Evolutionary conservation across 2,329 filamentous ascomycete genomes (phyloP).

Genomic region (Alternaria sp.): DNA sequence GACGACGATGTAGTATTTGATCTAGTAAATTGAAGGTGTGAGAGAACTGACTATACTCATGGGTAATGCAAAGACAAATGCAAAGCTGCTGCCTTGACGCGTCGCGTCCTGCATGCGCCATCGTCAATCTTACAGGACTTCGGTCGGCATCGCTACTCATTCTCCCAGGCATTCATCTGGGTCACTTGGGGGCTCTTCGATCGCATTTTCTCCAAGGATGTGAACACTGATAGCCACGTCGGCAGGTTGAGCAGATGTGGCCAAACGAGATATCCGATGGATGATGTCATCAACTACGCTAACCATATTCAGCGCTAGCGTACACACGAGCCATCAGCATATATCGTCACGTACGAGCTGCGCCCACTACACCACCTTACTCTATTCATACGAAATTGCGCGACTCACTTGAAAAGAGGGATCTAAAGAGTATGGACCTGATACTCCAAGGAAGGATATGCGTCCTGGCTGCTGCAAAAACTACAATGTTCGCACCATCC

Average conservation of each 20-base stretch:
- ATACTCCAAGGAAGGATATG: background rate
- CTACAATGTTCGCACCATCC: background rate
- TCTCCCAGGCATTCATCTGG: background rate
- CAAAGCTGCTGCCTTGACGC: background rate
- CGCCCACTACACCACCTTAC: background rate
- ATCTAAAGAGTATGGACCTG: background rate
- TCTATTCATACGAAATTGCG: background rate
- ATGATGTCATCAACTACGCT: background rate
- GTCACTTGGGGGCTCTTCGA: fast-evolving
- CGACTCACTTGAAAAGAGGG: background rate
- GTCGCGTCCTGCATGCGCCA: background rate
- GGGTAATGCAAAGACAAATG: background rate
- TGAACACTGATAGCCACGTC: background rate
- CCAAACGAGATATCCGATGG: background rate
- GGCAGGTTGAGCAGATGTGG: background rate
- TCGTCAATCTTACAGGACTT: background rate
- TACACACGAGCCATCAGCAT: background rate
- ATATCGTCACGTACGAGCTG: background rate
- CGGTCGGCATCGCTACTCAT: background rate
- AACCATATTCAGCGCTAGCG: background rate
- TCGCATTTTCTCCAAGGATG: background rate
- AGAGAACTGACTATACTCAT: background rate
- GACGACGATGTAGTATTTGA: background rate
- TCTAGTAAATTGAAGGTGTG: fast-evolving
- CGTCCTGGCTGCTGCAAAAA: background rate